Evolutionary conservation across 2,329 filamentous ascomycete genomes (phyloP).

Genomic region (Pezicula radicicola): DNA sequence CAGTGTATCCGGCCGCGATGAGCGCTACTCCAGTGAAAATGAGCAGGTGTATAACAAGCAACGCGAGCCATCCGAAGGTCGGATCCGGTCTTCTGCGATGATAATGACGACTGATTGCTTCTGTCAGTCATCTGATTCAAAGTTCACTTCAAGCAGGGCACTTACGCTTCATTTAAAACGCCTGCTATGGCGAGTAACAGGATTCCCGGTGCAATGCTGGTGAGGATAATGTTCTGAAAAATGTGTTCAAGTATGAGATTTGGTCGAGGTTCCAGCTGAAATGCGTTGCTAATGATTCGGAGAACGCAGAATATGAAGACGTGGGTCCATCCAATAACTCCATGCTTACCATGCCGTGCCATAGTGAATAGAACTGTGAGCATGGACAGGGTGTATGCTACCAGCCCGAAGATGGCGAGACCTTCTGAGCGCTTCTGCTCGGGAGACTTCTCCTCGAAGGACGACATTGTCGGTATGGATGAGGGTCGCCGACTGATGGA

Average conservation of each 20-base stretch:
- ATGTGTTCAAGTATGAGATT: too few relatives aligned
- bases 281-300: slow-evolving; percentile 31
- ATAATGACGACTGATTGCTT: slow-evolving; percentile 15
- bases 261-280: slow-evolving; percentile 23
- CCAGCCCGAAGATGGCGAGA: slow-evolving; percentile 24
- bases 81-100: slow-evolving; percentile 8
- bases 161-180: slow-evolving; percentile 20
- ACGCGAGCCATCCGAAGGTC: slow-evolving; percentile 5
- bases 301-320: slow-evolving; percentile 34
- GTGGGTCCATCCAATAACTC: slow-evolving; percentile 37
- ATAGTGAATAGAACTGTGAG: slow-evolving; percentile 29
- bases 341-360: slow-evolving; percentile 29
- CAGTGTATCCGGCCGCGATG: background rate
- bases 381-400: slow-evolving; percentile 32
- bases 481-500: too few relatives aligned
- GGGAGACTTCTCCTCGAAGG: too few relatives aligned
- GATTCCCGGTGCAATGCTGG: slow-evolving; percentile 16
- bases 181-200: slow-evolving; percentile 14
- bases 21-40: slow-evolving; percentile 7
- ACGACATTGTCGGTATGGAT: too few relatives aligned
- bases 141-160: background rate
- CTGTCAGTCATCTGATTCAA: background rate
- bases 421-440: too few relatives aligned
- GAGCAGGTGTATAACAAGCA: slow-evolving; percentile 6
- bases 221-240: slow-evolving; percentile 1